Evolutionary conservation across 108 stramenopile species (phyloP), one percentile per base, ranked within the genome.

Genomic region (Cyclostephanos tholiformis): DNA sequence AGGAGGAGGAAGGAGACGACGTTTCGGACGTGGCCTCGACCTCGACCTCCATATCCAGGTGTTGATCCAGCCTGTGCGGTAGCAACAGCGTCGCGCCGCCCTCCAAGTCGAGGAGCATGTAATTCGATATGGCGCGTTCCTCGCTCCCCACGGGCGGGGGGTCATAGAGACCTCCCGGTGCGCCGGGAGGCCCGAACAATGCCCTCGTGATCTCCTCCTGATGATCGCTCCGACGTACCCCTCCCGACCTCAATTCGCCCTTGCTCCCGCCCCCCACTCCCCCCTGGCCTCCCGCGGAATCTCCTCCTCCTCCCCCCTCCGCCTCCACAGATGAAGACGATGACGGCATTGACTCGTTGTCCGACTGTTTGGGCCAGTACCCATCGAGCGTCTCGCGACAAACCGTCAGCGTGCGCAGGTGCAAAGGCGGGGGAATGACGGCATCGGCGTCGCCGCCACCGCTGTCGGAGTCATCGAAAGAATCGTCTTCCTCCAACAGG

Each of bases 321-420:
- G 2, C 44, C 16, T 14, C 44, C 16, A 2, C 44, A 0, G 2
- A 12, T 14, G 44, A 46, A 0, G 44, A 46, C 44, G 44, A 17
- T 7, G 12, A 7, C 12, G 41, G 41, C 41, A 7, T 3, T 2
- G 44, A 46, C 20, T 48, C 69, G 41, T 78, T 80, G 38, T 84
- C 83, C 19, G 63, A 55, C 4, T 65, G 74, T 11, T 69, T 66
- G 41, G 77, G 79, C 76, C 78, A 77, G 52, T 76, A 92, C 83
- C 95, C 95, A 88, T 85, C 88, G 20, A 85, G 35, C 16, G 89
- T 84, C 69, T 96, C 95, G 22, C 95, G 89, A 60, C 95, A 96
- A 2, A 96, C 85, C 14, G 86, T 91, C 67, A 93, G 63, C 46
- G 89, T 88, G 19, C 85, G 80, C 59, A 96, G 79, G 49, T 85